Base-by-base conservation (phyloP, 2,329 filamentous ascomycete genomes). In the Aureobasidium sp. region DNA sequence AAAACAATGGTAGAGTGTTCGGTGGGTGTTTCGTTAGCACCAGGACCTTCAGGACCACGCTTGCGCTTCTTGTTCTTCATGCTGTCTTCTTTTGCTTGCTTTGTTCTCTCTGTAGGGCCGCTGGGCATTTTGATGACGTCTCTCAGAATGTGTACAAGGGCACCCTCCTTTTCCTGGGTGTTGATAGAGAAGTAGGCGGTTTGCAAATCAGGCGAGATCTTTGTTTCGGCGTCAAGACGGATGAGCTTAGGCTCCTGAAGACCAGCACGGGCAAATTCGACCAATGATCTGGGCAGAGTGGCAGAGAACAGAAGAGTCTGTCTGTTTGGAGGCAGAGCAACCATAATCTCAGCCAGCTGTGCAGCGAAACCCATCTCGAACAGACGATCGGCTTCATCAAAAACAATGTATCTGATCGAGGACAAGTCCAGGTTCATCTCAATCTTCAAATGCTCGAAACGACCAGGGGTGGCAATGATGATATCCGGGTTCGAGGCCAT, bases 311-410 rank as follows among this genome's bases (percentile, higher is more conserved):
- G 81, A 8, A 97, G 78, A 3, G 92, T 99, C 72, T 99, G 94
- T 63, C 95, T 83, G 29, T 87, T 89, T 0, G 84, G 79, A 1
- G 95, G 94, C 16, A 99, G 78, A 0, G 91, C 89, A 70, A 96
- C 86, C 57, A 99, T 78, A 79, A 97, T 97, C 72, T 99, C 94
- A 1, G 89, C 88, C 67, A 99, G 79, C 71, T 99, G 94, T 3
- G 90, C 86, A 5, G 92, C 91, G 72, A 99, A 99, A 68, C 94
- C 95, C 93, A 99, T 97, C 72, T 99, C 94, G 74, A 99, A 99
- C 25, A 99, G 80, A 59, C 94, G 85, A 80, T 99, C 94, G 1
- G 94, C 94, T 74, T 99, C 94, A 72, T 99, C 94, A 66, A 99
- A 99, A 9, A 99, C 94, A 29, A 96, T 90, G 70, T 99, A 99